These are phyloP conservation scores for Euphrasia arctica DNA, from an alignment of 305 asterid genomes.

Conservation along the genomic window DNA sequence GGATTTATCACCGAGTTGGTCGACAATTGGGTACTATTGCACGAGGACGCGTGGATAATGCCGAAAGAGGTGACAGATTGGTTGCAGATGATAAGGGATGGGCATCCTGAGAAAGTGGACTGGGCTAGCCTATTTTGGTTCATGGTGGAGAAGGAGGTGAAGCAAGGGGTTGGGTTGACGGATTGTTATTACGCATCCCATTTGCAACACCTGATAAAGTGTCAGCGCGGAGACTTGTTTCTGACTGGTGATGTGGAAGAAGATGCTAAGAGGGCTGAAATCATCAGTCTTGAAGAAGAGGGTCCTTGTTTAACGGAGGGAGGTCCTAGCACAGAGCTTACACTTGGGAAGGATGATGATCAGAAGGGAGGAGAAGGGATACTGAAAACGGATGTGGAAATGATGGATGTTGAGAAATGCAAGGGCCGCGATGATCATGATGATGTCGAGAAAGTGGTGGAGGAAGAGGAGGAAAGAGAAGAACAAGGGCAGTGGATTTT, in stretches of 20 bases:
- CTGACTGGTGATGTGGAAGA: constrained; percentile 29
- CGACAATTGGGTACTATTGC: constrained; percentile 66
- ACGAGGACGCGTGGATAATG: constrained; percentile 70
- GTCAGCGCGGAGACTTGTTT: constrained; percentile 41
- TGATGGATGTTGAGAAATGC: constrained; percentile 32
- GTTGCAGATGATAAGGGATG: constrained; percentile 56
- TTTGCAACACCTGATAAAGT: constrained; percentile 70
- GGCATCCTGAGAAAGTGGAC: constrained; percentile 84
- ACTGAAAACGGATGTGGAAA: constrained; percentile 28
- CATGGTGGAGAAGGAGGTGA: constrained; percentile 88
- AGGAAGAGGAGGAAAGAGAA: constrained; percentile 5
- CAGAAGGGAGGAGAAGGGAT: constrained; percentile 31
- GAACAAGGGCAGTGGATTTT: constrained; percentile 45
- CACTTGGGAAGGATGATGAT: constrained; percentile 52
- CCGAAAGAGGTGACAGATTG: constrained; percentile 62
- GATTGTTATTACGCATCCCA: constrained; percentile 85
- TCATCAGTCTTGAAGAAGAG: constrained; percentile 26
- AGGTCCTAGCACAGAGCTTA: constrained; percentile 57
- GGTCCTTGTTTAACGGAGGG: constrained; percentile 5
- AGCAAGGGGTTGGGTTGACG: constrained; percentile 49
- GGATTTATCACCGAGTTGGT: constrained; percentile 50
- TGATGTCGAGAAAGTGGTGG: not conserved
- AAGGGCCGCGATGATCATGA: constrained; percentile 31
- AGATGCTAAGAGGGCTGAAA: constrained; percentile 20
- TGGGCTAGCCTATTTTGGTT: constrained; percentile 83